Percentiles rank a stretch among this genome's conserved stretches.
phyloP scores from a whole-genome alignment of 2,329 filamentous ascomycete genomes.

The Exophiala phaeomuriformis region DNA sequence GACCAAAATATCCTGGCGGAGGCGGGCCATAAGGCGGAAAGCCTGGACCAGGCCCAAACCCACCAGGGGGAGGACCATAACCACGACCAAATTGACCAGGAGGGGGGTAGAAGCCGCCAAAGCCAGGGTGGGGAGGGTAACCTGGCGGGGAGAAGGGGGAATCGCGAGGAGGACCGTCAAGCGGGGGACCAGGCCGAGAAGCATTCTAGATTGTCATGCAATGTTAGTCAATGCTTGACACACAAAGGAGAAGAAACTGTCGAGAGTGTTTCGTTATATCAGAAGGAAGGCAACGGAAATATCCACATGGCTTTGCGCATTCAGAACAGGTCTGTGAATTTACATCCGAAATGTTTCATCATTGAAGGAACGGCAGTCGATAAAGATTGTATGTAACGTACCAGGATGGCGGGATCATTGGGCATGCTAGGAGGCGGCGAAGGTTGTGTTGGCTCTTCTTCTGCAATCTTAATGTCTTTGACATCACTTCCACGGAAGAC shows the following conservation, averaged over 20 bases:
- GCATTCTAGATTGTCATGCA: constrained; percentile 33
- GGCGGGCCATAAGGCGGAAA: constrained; percentile 71
- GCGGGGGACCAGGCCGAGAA: constrained; percentile 36
- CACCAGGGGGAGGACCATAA: constrained; percentile 45
- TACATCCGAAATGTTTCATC: constrained; percentile 99
- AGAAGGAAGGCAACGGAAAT: constrained; percentile 99
- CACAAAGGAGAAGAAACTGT: not conserved
- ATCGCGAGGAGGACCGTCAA: constrained; percentile 35
- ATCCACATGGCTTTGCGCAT: constrained; percentile 95
- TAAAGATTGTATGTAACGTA: constrained; percentile 53
- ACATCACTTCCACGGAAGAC: constrained; percentile 97
- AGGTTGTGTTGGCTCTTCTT: constrained; percentile 61
- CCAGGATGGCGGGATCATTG: constrained; percentile 88
- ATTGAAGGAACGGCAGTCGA: constrained; percentile 39
- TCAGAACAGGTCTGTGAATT: constrained; percentile 69
- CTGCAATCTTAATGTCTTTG: constrained; percentile 92
- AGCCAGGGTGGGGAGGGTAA: constrained; percentile 41
- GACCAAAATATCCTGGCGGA: constrained; percentile 62
- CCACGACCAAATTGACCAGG: constrained; percentile 42
- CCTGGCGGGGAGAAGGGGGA: constrained; percentile 37
- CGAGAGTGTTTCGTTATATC: constrained; percentile 44
- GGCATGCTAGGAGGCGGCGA: constrained; percentile 63
- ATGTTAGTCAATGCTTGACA: constrained; percentile 8
- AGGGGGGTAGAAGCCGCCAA: constrained; percentile 35
- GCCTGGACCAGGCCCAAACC: constrained; percentile 52